phyloP scores from a whole-genome alignment of 2,329 filamentous ascomycete genomes.

The Penicillium corylophilum region DNA sequence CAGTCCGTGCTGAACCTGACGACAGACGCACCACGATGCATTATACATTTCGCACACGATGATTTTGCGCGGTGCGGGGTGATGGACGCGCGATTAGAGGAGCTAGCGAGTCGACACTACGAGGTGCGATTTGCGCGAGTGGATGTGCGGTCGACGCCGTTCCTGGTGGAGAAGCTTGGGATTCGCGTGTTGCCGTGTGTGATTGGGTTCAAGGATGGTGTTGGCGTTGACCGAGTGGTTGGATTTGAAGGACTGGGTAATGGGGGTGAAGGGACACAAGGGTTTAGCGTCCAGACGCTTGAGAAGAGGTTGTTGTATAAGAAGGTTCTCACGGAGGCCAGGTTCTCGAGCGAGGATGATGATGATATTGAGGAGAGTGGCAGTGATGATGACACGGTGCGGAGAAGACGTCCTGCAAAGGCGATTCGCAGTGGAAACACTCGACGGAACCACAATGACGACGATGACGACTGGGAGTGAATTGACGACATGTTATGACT shows the following conservation, averaged over 20 bases:
- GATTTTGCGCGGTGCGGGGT: slow-evolving; percentile 62
- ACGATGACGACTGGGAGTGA: slow-evolving; percentile 50
- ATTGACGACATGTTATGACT: neutral
- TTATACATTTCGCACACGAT: slow-evolving; percentile 64
- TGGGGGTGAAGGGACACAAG: slow-evolving; percentile 38
- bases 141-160: slow-evolving; percentile 48
- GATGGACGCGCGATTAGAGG: slow-evolving; percentile 60
- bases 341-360: slow-evolving; percentile 25
- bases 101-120: slow-evolving; percentile 41
- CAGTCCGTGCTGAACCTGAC: slow-evolving; percentile 61
- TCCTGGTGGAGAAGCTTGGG: slow-evolving; percentile 48
- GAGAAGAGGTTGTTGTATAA: slow-evolving; percentile 44
- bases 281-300: slow-evolving; percentile 41
- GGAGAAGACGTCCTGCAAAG: slow-evolving; percentile 15
- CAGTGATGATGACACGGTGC: slow-evolving; percentile 19
- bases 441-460: slow-evolving; percentile 24
- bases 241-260: slow-evolving; percentile 49
- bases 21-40: slow-evolving; percentile 56
- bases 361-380: slow-evolving; percentile 28
- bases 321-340: slow-evolving; percentile 39
- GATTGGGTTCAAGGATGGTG: slow-evolving; percentile 49
- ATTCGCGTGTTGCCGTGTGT: slow-evolving; percentile 50
- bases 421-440: slow-evolving; percentile 34
- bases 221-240: slow-evolving; percentile 45
- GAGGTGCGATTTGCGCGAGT: slow-evolving; percentile 47